A percentile compares a stretch with the other conserved stretches of the same genome.
These are phyloP conservation scores for Diaporthe sp. DNA, from an alignment of 2,329 filamentous ascomycete species.

Conservation along the genomic window DNA sequence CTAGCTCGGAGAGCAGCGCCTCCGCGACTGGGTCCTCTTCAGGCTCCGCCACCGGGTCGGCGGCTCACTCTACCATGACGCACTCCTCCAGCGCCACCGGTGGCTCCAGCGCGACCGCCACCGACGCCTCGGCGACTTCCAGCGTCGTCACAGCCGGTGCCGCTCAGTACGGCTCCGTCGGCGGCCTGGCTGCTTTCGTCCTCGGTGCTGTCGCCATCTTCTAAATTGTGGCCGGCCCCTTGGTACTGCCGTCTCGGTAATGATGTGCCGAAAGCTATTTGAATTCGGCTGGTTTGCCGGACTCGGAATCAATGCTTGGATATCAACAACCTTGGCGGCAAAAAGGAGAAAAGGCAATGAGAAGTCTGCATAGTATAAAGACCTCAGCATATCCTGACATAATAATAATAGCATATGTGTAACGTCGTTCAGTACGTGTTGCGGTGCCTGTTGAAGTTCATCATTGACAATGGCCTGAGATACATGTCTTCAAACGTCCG, in stretches of 20 bases:
- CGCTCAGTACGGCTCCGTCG: slow-evolving; percentile 20
- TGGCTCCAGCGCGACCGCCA: background rate
- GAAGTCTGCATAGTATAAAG: too few species aligned
- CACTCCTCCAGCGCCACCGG: background rate
- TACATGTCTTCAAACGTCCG: too few species aligned
- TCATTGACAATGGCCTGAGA: too few species aligned
- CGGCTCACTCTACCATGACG: background rate
- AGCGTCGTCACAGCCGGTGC: slow-evolving; percentile 16
- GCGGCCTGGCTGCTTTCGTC: slow-evolving; percentile 19
- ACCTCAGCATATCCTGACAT: too few species aligned
- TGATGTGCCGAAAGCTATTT: background rate
- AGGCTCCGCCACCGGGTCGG: background rate
- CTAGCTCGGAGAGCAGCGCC: background rate
- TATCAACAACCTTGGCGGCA: background rate
- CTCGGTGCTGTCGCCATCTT: slow-evolving; percentile 15
- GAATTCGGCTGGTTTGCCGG: background rate
- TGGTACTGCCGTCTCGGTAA: background rate
- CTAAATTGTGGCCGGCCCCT: background rate
- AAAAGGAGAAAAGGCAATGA: too few species aligned
- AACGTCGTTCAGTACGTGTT: too few species aligned
- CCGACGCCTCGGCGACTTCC: background rate
- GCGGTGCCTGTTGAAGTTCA: too few species aligned
- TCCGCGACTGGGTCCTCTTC: background rate
- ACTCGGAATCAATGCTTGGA: too few species aligned
- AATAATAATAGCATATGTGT: too few species aligned